These are phyloP conservation scores for Solanum lignicaule DNA, from an alignment of 257 asterid genomes.

Conservation along the genomic window DNA sequence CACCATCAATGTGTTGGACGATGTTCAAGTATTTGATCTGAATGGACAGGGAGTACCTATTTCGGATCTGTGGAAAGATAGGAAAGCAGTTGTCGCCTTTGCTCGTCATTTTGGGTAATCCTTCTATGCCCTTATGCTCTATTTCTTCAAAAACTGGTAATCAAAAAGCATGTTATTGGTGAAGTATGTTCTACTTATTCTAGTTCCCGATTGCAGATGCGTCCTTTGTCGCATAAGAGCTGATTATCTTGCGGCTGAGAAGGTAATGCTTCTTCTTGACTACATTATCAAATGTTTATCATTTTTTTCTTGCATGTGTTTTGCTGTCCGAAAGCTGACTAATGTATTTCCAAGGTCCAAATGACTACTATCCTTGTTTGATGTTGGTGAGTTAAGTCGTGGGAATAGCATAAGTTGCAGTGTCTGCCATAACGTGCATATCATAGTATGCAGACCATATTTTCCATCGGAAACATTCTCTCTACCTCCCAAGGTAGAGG, in stretches of 20 bases:
- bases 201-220: conserved; percentile 45
- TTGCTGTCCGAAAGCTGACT: background rate
- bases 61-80: conserved; percentile 87
- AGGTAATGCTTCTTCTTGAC: conserved; percentile 34
- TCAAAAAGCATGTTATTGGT: background rate
- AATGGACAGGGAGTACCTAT: conserved; percentile 52
- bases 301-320: background rate
- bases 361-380: background rate
- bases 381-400: background rate
- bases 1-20: conserved; percentile 38
- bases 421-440: background rate
- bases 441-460: background rate
- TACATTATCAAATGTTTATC: background rate
- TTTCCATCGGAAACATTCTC: background rate
- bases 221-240: conserved; percentile 93
- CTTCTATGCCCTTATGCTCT: background rate
- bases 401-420: background rate
- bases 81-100: conserved; percentile 92
- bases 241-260: conserved; percentile 69
- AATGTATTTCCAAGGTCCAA: background rate
- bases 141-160: background rate
- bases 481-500: background rate
- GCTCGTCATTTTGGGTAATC: conserved; percentile 96
- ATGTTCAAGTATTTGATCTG: conserved; percentile 50
- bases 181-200: background rate